A percentile compares a stretch with the other conserved stretches of the same genome.
phyloP scores from a whole-genome alignment of 768 basidiomycete genomes.

The Lactifluus rugatus region DNA sequence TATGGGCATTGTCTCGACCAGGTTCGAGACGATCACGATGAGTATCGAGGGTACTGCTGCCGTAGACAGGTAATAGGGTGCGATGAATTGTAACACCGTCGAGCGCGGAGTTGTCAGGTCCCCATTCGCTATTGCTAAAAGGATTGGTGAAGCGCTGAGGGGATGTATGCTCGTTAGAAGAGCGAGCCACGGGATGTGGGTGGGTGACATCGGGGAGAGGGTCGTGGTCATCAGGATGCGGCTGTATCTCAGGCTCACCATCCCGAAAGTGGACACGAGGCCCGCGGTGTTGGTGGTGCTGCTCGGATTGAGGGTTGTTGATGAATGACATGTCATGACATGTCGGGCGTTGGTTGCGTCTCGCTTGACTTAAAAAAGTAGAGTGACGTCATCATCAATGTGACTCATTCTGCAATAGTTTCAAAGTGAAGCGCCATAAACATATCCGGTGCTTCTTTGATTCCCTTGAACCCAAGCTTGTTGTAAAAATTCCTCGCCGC shows the following conservation, averaged over 20 bases:
- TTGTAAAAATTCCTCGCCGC: slow-evolving; percentile 53
- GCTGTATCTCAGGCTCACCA: neutral
- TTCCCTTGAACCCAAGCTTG: slow-evolving; percentile 47
- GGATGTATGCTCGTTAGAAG: neutral
- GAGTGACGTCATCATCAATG: slow-evolving; percentile 6
- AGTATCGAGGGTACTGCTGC: slow-evolving; percentile 1
- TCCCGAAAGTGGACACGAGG: slow-evolving; percentile 9
- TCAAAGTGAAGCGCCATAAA: too few species aligned
- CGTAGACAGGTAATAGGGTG: slow-evolving; percentile 2
- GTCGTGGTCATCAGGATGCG: neutral
- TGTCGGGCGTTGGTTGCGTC: neutral
- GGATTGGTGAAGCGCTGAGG: slow-evolving; percentile 15
- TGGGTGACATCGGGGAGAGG: neutral
- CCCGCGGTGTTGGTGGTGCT: neutral
- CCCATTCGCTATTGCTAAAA: neutral
- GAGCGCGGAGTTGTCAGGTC: neutral
- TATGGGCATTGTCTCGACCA: neutral
- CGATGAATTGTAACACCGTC: slow-evolving; percentile 5
- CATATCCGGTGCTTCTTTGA: too few species aligned
- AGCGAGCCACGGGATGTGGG: neutral
- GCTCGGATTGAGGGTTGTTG: neutral
- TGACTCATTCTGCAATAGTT: too few species aligned
- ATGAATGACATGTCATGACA: neutral
- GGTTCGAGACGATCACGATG: neutral
- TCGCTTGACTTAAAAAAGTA: neutral